A percentile compares a stretch with the other conserved stretches of the same genome.
Conservation (phyloP, 176 grass and related monocot species). For the Coix lacrymajobi region DNA sequence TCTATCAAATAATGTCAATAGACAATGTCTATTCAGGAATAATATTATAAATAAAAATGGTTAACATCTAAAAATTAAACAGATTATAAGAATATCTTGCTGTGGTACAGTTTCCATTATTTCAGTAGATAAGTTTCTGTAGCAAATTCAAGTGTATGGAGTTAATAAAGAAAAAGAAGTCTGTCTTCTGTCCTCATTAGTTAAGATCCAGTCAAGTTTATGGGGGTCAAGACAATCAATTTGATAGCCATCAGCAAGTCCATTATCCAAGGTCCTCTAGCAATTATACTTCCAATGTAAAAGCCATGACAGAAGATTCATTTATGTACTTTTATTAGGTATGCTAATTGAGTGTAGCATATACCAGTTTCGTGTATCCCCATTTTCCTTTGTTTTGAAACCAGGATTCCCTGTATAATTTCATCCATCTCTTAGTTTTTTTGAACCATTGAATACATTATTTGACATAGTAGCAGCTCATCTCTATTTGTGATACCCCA, state of each 20-base stretch:
- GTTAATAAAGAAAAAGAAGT: background rate
- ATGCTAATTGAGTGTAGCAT: background rate
- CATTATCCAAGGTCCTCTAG: background rate
- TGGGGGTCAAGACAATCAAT: background rate
- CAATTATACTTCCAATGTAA: background rate
- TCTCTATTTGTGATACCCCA: background rate
- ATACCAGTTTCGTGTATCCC: background rate
- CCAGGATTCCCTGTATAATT: background rate
- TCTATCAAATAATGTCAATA: background rate
- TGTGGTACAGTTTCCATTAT: background rate
- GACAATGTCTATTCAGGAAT: background rate
- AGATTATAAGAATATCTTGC: background rate
- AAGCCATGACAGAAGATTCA: background rate
- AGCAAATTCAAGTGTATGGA: background rate
- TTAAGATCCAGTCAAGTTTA: background rate
- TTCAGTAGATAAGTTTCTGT: background rate
- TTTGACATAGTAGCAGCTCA: background rate
- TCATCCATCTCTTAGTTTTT: background rate
- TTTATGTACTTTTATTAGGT: conserved; percentile 6
- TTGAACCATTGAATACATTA: background rate
- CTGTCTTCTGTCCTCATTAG: background rate
- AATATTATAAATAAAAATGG: background rate
- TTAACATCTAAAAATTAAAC: background rate
- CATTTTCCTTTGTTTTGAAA: background rate
- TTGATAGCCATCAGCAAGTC: background rate